Evolutionary conservation across 2,329 filamentous ascomycete genomes (phyloP).

Genomic region (Ciborinia camelliae): DNA sequence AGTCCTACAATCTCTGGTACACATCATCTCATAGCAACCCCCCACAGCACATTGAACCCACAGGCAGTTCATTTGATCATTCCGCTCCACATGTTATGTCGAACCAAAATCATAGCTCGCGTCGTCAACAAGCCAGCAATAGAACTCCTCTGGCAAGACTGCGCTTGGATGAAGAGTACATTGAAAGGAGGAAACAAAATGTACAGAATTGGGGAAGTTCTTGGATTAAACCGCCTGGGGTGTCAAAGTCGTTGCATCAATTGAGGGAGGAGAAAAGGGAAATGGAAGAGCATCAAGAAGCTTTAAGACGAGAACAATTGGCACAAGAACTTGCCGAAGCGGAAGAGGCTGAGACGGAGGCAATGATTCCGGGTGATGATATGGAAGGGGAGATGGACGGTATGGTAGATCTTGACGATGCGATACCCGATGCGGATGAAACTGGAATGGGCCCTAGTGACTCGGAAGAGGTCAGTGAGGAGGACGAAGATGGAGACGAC

Average conservation of each 20-base stretch:
- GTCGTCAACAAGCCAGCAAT: slow-evolving; percentile 48
- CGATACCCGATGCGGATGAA: slow-evolving; percentile 61
- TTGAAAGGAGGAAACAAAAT: slow-evolving; percentile 73
- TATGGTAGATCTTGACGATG: slow-evolving; percentile 64
- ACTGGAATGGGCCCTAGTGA: slow-evolving; percentile 36
- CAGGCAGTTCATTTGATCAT: slow-evolving; percentile 35
- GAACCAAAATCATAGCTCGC: slow-evolving; percentile 32
- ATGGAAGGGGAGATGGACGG: slow-evolving; percentile 45
- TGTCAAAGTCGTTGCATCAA: slow-evolving; percentile 85
- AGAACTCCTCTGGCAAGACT: slow-evolving; percentile 66
- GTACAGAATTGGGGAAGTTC: slow-evolving; percentile 82
- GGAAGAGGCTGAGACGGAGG: slow-evolving; percentile 47
- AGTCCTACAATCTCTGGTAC: slow-evolving; percentile 76
- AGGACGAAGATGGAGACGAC: slow-evolving; percentile 38
- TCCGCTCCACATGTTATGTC: slow-evolving; percentile 16
- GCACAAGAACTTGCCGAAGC: slow-evolving; percentile 73
- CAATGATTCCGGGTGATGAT: slow-evolving; percentile 38
- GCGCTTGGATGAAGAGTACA: slow-evolving; percentile 70
- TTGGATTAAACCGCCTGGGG: slow-evolving; percentile 88
- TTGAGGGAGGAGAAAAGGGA: slow-evolving; percentile 87
- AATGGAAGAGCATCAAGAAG: slow-evolving; percentile 77
- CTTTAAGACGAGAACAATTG: slow-evolving; percentile 65
- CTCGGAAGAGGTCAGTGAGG: slow-evolving; percentile 43
- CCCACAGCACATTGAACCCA: slow-evolving; percentile 33
- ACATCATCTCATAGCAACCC: slow-evolving; percentile 49